These are phyloP conservation scores for Cylindrotheca closterium DNA, from an alignment of 108 stramenopile species.

Conservation along the genomic window DNA sequence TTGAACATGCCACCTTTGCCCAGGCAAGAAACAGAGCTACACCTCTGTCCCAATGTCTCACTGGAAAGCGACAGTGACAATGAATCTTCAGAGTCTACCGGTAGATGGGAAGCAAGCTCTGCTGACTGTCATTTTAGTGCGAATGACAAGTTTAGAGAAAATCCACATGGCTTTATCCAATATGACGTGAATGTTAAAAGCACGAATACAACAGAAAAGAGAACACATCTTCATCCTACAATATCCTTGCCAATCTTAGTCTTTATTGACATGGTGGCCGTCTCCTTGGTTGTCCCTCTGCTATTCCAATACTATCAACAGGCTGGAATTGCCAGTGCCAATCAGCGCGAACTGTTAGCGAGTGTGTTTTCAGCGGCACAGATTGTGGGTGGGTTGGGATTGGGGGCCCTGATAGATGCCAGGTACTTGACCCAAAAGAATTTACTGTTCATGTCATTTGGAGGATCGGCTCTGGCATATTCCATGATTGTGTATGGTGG, in stretches of 20 bases:
- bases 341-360: constrained; percentile 73
- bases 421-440: constrained; percentile 49
- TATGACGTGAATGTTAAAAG: neutral
- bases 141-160: too few species aligned
- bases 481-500: constrained; percentile 68
- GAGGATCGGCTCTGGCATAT: constrained; percentile 85
- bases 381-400: constrained; percentile 80
- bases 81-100: too few species aligned
- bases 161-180: neutral
- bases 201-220: too few species aligned
- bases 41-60: too few species aligned
- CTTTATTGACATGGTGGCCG: constrained; percentile 84
- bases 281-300: constrained; percentile 85
- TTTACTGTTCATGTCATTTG: constrained; percentile 79
- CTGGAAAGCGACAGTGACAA: too few species aligned
- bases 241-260: constrained; percentile 51
- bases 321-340: constrained; percentile 68
- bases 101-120: too few species aligned
- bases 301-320: constrained; percentile 78
- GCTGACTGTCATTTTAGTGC: too few species aligned
- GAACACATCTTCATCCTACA: constrained; percentile 27
- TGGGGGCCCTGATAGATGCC: constrained; percentile 81
- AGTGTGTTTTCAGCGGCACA: constrained; percentile 86
- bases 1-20: too few species aligned
- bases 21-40: too few species aligned